Evolutionary conservation across 495 filamentous ascomycete species (phyloP), one percentile per base, ranked within the genome.

Genomic region (Xylaria scruposa): DNA sequence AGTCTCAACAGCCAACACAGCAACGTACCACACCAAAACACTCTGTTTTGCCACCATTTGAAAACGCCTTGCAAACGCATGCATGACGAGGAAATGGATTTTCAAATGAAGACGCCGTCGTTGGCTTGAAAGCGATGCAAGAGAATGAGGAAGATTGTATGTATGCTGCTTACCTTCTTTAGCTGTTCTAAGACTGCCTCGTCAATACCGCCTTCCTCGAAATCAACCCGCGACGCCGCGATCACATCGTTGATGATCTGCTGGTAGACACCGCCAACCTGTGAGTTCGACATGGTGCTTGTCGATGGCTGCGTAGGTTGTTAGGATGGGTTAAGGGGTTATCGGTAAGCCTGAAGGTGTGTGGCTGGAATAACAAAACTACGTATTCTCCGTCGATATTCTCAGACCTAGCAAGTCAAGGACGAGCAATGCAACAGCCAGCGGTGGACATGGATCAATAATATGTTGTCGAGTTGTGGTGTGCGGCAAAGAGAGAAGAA

Each of bases 121-220:
- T 38, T 53, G 40, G 44, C 60, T n/a, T 59, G 26, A 47, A 51
- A 10, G 69, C 46, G 69, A 53, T 62, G 73, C 73, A 75, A 63
- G 72, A 74, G 71, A 70, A 73, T 78, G 72, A 77, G 72, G 76
- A 63, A 75, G 71, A 75, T 71, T 74, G 73, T 66, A 47, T 47
- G 69, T 59, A 66, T 73, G 73, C 75, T 60, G 74, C 90, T 89
- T 80, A 98, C 95, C 86, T 89, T 86, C 80, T 87, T 90, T 87
- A 99, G 85, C 78, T 97, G 93, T 72, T 93, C 86, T 75, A 99
- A 85, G 59, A 93, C 93, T 74, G 88, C 83, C 78, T 93, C 92
- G 70, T 96, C 93, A 71, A 98, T 92, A 73, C 97, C 97, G 76
- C 91, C 92, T 80, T 98, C 96, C 81, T 99, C 97, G 82, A 99